Conservation (phyloP, 2,329 filamentous ascomycete species). For the Aspergillus luchuensis region DNA sequence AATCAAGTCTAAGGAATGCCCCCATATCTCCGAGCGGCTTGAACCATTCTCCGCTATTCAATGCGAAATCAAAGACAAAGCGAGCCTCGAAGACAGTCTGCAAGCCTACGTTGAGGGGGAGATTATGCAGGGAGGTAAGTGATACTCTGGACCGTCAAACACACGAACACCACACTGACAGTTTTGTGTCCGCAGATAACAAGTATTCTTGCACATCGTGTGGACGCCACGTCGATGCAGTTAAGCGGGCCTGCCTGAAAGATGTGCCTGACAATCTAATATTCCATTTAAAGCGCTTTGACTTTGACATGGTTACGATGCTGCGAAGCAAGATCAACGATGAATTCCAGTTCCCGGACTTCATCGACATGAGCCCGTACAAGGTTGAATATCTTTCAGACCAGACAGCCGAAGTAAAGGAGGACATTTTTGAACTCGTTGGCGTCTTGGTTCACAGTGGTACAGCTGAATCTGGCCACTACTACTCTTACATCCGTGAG, state of each 20-base stretch:
- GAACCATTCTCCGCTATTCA: conserved; percentile 95
- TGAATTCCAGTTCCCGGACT: conserved; percentile 80
- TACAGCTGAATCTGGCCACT: conserved; percentile 91
- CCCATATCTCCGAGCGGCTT: conserved; percentile 85
- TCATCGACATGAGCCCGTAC: conserved; percentile 85
- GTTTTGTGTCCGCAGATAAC: conserved; percentile 64
- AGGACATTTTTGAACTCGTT: conserved; percentile 90
- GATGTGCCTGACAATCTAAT: conserved; percentile 92
- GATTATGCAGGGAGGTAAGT: conserved; percentile 82
- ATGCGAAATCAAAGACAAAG: conserved; percentile 93
- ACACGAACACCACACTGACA: conserved; percentile 22
- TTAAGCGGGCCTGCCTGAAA: conserved; percentile 89
- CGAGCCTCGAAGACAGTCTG: conserved; percentile 78
- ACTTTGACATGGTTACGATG: conserved; percentile 62
- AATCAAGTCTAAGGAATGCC: conserved; percentile 90
- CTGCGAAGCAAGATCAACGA: conserved; percentile 94
- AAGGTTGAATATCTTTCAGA: conserved; percentile 81
- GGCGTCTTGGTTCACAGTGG: conserved; percentile 92
- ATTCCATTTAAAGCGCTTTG: conserved; percentile 76
- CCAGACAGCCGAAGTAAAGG: conserved; percentile 54
- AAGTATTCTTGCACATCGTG: conserved; percentile 97
- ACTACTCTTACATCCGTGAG: conserved; percentile 93
- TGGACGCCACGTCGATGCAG: conserved; percentile 84
- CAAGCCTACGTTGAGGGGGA: conserved; percentile 96
- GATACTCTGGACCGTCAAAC: not conserved